phyloP scores from a whole-genome alignment of 2,329 filamentous ascomycete species.

The Hypoxylon sp. region DNA sequence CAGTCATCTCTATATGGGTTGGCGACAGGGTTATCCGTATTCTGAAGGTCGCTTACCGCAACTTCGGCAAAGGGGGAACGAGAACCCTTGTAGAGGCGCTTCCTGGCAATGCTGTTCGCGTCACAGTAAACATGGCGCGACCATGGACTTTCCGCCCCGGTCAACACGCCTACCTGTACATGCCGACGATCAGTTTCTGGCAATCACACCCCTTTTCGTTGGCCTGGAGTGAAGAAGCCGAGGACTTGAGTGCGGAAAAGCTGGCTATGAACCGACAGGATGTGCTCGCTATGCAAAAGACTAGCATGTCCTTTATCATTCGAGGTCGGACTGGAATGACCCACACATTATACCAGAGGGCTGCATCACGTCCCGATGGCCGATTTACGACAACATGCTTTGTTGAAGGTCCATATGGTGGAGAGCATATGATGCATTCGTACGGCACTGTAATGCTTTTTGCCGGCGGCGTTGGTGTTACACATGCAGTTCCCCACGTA shows the following conservation, averaged over 20 bases:
- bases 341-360: slow-evolving; percentile 76
- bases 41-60: slow-evolving; percentile 73
- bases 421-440: slow-evolving; percentile 77
- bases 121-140: slow-evolving; percentile 81
- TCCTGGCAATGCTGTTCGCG: slow-evolving; percentile 80
- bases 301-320: slow-evolving; percentile 79
- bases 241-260: slow-evolving; percentile 66
- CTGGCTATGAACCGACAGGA: slow-evolving; percentile 73
- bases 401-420: slow-evolving; percentile 84
- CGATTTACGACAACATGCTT: slow-evolving; percentile 75
- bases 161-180: slow-evolving; percentile 85
- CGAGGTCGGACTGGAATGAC: slow-evolving; percentile 83
- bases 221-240: slow-evolving; percentile 80
- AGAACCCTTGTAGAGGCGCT: slow-evolving; percentile 80
- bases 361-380: slow-evolving; percentile 72
- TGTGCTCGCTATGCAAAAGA: slow-evolving; percentile 72
- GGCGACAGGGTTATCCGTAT: slow-evolving; percentile 74
- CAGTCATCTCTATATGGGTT: slow-evolving; percentile 76
- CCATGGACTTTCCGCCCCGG: slow-evolving; percentile 83
- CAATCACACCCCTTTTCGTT: slow-evolving; percentile 86
- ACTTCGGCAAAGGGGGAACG: slow-evolving; percentile 76
- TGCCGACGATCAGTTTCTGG: slow-evolving; percentile 79
- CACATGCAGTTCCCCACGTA: slow-evolving; percentile 82
- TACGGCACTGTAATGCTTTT: slow-evolving; percentile 86
- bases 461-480: slow-evolving; percentile 85